A percentile compares a stretch with the other conserved stretches of the same genome.
These are phyloP conservation scores for Heterobasidion occidentale DNA, from an alignment of 1,284 basidiomycete genomes.

Conservation along the genomic window DNA sequence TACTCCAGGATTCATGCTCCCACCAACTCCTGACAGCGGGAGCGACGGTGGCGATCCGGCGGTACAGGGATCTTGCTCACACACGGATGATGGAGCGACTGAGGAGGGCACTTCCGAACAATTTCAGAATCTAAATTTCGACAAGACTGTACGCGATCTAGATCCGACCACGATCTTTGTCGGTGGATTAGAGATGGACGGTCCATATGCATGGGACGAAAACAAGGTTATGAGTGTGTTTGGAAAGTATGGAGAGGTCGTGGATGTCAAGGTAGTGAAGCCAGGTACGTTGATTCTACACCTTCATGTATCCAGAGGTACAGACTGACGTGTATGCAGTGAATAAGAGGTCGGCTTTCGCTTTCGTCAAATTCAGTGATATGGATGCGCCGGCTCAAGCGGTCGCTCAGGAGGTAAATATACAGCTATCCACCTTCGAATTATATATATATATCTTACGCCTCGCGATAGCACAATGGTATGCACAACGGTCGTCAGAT, in stretches of 20 bases:
- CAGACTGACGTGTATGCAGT: constrained; percentile 26
- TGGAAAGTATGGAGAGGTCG: constrained; percentile 52
- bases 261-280: constrained; percentile 52
- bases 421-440: background rate
- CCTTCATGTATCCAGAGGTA: constrained; percentile 6
- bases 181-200: constrained; percentile 61
- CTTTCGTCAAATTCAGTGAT: constrained; percentile 64
- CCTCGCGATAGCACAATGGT: constrained; percentile 51
- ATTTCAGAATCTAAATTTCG: background rate
- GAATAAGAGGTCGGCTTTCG: constrained; percentile 58
- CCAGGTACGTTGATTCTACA: constrained; percentile 39
- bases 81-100: background rate
- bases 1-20: background rate
- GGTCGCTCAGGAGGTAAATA: constrained; percentile 49
- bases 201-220: constrained; percentile 60
- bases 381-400: constrained; percentile 52
- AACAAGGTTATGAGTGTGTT: constrained; percentile 49
- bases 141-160: constrained; percentile 26
- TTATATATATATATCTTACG: background rate
- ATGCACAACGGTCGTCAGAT: constrained; percentile 59
- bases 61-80: background rate
- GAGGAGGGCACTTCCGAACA: background rate
- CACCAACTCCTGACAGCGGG: background rate
- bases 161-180: constrained; percentile 69
- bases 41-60: background rate